phyloP scores from a whole-genome alignment of 2,329 filamentous ascomycete species.

The Dactylellina haptotyla region DNA sequence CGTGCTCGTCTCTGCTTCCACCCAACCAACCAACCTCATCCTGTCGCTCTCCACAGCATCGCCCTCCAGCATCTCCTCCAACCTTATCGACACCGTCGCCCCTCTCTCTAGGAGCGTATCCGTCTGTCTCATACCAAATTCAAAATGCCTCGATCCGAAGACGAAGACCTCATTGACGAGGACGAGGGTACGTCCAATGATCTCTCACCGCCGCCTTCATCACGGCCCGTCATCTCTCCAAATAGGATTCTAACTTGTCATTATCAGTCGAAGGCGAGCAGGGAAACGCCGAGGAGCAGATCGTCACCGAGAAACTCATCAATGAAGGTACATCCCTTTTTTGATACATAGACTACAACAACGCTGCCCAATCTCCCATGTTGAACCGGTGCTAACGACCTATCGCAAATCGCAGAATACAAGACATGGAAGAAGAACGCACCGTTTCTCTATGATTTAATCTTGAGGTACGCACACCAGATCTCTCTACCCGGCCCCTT shows the following conservation, averaged over 20 bases:
- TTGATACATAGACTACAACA: too few species aligned
- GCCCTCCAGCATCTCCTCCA: conserved; percentile 59
- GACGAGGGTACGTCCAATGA: conserved; percentile 45
- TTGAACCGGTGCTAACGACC: background rate
- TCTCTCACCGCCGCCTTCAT: conserved; percentile 3
- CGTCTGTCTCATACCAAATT: background rate
- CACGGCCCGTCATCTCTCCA: background rate
- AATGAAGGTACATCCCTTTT: conserved; percentile 79
- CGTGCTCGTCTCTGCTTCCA: conserved; percentile 15
- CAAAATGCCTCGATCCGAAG: conserved; percentile 51
- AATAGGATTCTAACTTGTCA: conserved; percentile 9
- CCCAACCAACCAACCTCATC: conserved; percentile 15
- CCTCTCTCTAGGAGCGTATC: conserved; percentile 58
- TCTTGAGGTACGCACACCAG: conserved; percentile 73
- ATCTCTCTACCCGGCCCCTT: conserved; percentile 5
- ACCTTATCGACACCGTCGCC: conserved; percentile 66
- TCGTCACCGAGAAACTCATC: conserved; percentile 73
- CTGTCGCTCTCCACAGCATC: conserved; percentile 26
- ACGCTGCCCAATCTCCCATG: background rate
- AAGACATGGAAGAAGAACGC: conserved; percentile 99
- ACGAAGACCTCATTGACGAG: conserved; percentile 47
- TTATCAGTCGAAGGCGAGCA: conserved; percentile 28
- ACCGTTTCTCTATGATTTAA: conserved; percentile 97
- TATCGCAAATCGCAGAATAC: conserved; percentile 74
- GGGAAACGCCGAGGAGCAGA: conserved; percentile 64